Base-by-base conservation (phyloP, 768 basidiomycete genomes). In the Termitomyces sp. region DNA sequence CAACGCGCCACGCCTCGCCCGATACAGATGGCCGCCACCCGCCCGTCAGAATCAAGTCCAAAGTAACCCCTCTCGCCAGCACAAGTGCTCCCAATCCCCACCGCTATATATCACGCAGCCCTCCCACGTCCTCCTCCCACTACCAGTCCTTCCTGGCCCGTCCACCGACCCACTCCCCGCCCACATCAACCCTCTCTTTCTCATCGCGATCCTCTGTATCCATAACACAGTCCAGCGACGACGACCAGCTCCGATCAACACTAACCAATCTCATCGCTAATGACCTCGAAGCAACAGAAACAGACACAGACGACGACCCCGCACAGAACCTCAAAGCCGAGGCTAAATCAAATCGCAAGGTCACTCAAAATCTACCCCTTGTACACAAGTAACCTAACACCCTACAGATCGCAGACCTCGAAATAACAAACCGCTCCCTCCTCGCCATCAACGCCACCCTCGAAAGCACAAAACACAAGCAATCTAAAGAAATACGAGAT, bases 341-440 rank as follows among this genome's bases (percentile, higher is more conserved):
- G 61, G 91, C 91, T 11, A 92, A 91, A 73, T 87, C 89, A n/a
- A 86, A 87, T 67, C 83, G 91, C 54, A 94, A 94, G 85, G 91
- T 46, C 18, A 10, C 5, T 3, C 23, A 13, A 5, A 23, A 1
- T 38, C 46, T 25, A 48, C 12, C 41, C 35, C 33, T 18, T 40
- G 31, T 43, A 52, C 41, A 13, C 20, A 33, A 29, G 27, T 31
- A 50, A 33, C 51, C 57, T 32, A 39, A 39, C 55, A 12, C 50
- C 12, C 2, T 29, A 1, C 42, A 96, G 94, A 95, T 96, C 54
- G 90, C 89, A 12, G 93, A 96, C 72, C 76, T 96, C 11, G 91
- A 95, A 70, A 96, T 96, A 64, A 88, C 91, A 6, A 95, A 93
- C 68, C 79, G 82, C 32, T 96, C 93, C 1, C 78, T 96, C 16